Evolutionary conservation across 805 yeast species (phyloP).

Genomic region (Soucietia sequanensis): DNA sequence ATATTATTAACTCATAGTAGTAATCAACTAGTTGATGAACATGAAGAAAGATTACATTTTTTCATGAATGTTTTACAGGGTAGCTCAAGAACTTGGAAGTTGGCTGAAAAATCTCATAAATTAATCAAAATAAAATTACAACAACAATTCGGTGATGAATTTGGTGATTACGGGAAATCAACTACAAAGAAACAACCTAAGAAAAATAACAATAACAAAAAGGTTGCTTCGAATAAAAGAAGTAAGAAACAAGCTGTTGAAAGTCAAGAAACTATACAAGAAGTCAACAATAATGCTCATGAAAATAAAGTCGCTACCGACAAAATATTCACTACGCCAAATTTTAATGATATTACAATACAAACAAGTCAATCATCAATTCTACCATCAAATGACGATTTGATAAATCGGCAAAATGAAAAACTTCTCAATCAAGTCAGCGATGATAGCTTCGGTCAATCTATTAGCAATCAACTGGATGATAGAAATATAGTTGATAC

Average conservation of each 20-base stretch:
- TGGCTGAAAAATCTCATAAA: constrained; percentile 45
- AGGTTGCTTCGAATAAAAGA: background rate
- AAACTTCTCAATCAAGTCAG: too few relatives aligned
- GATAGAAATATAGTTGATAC: background rate
- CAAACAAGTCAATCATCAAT: background rate
- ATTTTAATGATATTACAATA: background rate
- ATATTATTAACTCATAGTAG: constrained; percentile 33
- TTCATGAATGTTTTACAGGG: constrained; percentile 41
- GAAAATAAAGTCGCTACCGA: background rate
- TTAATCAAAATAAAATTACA: constrained; percentile 38
- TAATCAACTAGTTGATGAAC: constrained; percentile 22
- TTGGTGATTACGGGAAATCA: too few relatives aligned
- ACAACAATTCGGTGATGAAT: background rate
- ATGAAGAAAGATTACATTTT: constrained; percentile 29
- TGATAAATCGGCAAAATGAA: too few relatives aligned
- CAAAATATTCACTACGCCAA: background rate
- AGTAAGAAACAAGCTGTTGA: too few relatives aligned
- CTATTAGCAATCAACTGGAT: background rate
- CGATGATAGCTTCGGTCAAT: background rate
- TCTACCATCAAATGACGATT: background rate
- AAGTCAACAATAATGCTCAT: background rate
- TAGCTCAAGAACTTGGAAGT: constrained; percentile 45
- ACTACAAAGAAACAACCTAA: background rate
- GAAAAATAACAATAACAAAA: background rate
- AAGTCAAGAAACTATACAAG: background rate